Percentiles rank a stretch among this genome's conserved stretches.
Conservation (phyloP, 495 filamentous ascomycete genomes). For the Bacidia gigantensis region DNA sequence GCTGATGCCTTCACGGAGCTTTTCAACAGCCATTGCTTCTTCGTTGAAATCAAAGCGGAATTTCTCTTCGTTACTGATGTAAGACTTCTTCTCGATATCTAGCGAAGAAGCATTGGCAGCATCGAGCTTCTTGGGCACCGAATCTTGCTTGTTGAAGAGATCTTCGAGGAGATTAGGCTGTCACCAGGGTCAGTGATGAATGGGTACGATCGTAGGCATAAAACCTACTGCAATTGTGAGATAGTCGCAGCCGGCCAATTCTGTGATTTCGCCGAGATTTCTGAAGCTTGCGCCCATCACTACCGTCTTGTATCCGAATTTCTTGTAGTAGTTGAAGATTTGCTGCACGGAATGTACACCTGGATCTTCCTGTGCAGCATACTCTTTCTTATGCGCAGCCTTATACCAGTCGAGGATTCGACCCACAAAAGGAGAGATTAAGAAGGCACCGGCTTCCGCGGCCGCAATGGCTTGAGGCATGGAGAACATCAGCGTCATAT, state of each 20-base stretch:
- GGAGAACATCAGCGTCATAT: slow-evolving; percentile 99
- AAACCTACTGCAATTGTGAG: slow-evolving; percentile 81
- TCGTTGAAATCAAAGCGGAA: slow-evolving; percentile 99
- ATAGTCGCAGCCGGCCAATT: slow-evolving; percentile 97
- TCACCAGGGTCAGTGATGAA: slow-evolving; percentile 1
- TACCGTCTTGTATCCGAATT: slow-evolving; percentile 94
- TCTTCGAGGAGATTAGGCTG: slow-evolving; percentile 90
- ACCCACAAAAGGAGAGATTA: slow-evolving; percentile 98
- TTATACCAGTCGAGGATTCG: slow-evolving; percentile 99
- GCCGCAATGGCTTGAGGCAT: slow-evolving; percentile 87
- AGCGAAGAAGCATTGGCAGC: slow-evolving; percentile 47
- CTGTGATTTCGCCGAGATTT: slow-evolving; percentile 88
- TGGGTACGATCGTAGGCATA: neutral
- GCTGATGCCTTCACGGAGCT: slow-evolving; percentile 96
- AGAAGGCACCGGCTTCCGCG: slow-evolving; percentile 92
- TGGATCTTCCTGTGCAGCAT: slow-evolving; percentile 76
- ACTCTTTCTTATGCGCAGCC: slow-evolving; percentile 86
- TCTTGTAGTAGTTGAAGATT: slow-evolving; percentile 99
- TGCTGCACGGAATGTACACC: slow-evolving; percentile 88
- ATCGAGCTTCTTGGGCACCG: slow-evolving; percentile 89
- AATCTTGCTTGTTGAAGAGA: slow-evolving; percentile 61
- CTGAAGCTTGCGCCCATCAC: slow-evolving; percentile 99
- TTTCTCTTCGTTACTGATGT: slow-evolving; percentile 73
- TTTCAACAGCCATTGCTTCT: slow-evolving; percentile 97
- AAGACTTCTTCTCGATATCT: slow-evolving; percentile 74